These are phyloP conservation scores for Phytophthora vignae DNA, from an alignment of 352 stramenopile species.

Conservation along the genomic window DNA sequence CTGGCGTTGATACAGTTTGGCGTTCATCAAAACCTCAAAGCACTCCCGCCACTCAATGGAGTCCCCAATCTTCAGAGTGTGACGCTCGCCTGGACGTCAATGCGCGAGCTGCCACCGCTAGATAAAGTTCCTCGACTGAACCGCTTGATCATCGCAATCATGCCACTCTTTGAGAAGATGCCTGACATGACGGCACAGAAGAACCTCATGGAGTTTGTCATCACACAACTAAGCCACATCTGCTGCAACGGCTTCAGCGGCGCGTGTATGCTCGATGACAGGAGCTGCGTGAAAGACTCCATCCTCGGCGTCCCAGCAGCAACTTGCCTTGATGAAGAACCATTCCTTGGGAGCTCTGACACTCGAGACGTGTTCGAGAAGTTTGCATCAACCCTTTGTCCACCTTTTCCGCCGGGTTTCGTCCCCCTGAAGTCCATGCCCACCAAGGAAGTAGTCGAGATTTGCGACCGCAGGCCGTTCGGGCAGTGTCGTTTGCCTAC, in stretches of 20 bases:
- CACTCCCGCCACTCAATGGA: constrained; percentile 15
- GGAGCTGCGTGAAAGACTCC: not conserved
- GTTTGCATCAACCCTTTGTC: not conserved
- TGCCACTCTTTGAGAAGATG: constrained; percentile 2
- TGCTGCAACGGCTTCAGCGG: constrained; percentile 23
- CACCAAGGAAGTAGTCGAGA: constrained; percentile 6
- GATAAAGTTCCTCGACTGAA: constrained; percentile 1
- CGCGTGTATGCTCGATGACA: constrained; percentile 4
- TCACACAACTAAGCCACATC: constrained; percentile 7
- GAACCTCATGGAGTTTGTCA: constrained; percentile 4
- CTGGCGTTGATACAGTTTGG: constrained; percentile 30
- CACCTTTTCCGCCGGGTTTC: not conserved
- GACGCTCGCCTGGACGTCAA: constrained; percentile 7
- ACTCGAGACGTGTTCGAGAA: not conserved
- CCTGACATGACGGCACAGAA: constrained; percentile 11
- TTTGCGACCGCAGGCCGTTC: constrained; percentile 19
- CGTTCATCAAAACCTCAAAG: constrained; percentile 15
- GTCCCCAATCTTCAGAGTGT: constrained; percentile 28
- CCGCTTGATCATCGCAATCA: not conserved
- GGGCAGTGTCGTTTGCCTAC: not conserved
- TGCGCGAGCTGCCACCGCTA: constrained; percentile 5
- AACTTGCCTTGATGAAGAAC: not conserved
- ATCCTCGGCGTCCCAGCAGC: not conserved
- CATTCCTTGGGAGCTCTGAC: not conserved
- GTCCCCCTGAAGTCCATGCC: not conserved